Evolutionary conservation across 148 eudicot species (phyloP).

Genomic region (Rhododendron kiyosumense): DNA sequence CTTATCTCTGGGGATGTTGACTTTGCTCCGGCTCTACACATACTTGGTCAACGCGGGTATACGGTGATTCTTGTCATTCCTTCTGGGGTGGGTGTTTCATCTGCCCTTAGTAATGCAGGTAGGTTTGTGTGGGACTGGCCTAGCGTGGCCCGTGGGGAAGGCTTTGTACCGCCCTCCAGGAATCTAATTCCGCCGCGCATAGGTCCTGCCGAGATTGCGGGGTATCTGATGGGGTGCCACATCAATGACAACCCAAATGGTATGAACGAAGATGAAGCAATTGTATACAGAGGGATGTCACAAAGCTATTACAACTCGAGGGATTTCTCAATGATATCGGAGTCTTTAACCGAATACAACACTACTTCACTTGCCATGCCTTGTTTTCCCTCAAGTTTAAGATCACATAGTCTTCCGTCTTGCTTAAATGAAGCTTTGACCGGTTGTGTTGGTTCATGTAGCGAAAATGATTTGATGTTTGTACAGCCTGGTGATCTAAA

Average conservation of each 20-base stretch:
- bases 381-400: slow-evolving; percentile 25
- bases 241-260: slow-evolving; percentile 41
- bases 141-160: slow-evolving; percentile 92
- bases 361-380: slow-evolving; percentile 35
- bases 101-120: slow-evolving; percentile 91
- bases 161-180: slow-evolving; percentile 59
- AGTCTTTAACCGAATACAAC: slow-evolving; percentile 41
- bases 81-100: slow-evolving; percentile 73
- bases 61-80: slow-evolving; percentile 86
- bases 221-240: slow-evolving; percentile 40
- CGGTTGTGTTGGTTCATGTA: slow-evolving; percentile 16
- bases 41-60: slow-evolving; percentile 95
- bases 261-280: slow-evolving; percentile 75
- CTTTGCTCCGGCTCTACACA: slow-evolving; percentile 92
- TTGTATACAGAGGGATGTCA: slow-evolving; percentile 70
- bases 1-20: slow-evolving; percentile 97
- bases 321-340: slow-evolving; percentile 47
- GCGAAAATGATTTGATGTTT: slow-evolving; percentile 49
- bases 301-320: slow-evolving; percentile 40
- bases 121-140: slow-evolving; percentile 98
- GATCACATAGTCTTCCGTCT: slow-evolving; percentile 55
- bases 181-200: slow-evolving; percentile 28
- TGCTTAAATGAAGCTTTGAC: slow-evolving; percentile 43
- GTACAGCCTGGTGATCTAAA: slow-evolving; percentile 85
- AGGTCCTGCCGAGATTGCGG: slow-evolving; percentile 36